Conservation (phyloP, 371 early-diverging fungal genomes). For the Dinochytrium kinnereticum region DNA sequence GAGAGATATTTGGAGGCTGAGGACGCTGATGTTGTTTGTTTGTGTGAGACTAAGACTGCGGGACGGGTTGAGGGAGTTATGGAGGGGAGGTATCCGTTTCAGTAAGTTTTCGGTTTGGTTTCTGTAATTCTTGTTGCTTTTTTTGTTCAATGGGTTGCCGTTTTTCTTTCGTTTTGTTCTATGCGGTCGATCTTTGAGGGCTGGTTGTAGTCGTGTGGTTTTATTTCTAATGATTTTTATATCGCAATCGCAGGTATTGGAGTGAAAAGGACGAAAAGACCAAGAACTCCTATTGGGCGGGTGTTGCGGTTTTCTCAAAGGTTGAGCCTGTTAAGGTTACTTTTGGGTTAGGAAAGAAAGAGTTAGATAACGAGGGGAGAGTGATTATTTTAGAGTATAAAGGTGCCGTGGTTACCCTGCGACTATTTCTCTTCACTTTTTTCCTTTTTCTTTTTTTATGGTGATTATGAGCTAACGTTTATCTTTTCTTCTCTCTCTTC, state of each 20-base stretch:
- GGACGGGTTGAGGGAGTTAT: constrained; percentile 55
- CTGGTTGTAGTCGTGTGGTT: background rate
- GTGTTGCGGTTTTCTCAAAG: constrained; percentile 81
- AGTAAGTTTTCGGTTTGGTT: constrained; percentile 50
- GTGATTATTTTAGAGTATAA: constrained; percentile 71
- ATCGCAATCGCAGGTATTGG: background rate
- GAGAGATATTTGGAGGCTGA: constrained; percentile 78
- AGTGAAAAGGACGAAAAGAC: background rate
- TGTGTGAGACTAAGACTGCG: constrained; percentile 88
- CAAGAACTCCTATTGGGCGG: constrained; percentile 70
- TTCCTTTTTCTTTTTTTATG: too few relatives aligned
- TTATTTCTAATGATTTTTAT: background rate
- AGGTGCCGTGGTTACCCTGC: too few relatives aligned
- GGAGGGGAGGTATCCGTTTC: constrained; percentile 69
- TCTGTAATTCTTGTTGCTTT: background rate
- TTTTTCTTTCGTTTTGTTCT: too few relatives aligned
- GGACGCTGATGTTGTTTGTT: constrained; percentile 80
- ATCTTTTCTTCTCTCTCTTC: too few relatives aligned
- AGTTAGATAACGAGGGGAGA: constrained; percentile 72
- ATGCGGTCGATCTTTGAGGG: too few relatives aligned
- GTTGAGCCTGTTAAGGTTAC: constrained; percentile 68
- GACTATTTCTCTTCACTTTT: too few relatives aligned
- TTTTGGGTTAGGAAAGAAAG: constrained; percentile 63
- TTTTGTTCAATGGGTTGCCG: too few relatives aligned
- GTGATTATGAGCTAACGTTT: too few relatives aligned